Evolutionary conservation across 352 stramenopile genomes (phyloP).

Genomic region (Globisporangium okanoganense): DNA sequence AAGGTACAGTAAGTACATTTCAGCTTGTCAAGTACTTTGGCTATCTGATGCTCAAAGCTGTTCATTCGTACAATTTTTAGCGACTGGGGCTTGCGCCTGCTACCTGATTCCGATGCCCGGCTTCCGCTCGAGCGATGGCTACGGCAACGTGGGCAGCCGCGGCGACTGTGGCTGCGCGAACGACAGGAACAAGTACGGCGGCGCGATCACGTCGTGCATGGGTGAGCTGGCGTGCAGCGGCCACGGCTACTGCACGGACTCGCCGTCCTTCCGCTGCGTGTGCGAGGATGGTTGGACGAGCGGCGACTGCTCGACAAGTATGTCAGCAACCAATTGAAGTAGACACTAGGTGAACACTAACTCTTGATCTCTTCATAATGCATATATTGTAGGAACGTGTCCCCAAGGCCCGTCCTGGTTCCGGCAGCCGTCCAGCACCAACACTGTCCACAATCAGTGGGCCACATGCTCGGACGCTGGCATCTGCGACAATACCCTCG

Average conservation of each 20-base stretch:
- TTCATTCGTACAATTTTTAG: constrained; percentile 20
- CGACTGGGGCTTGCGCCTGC: constrained; percentile 44
- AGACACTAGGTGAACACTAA: background rate
- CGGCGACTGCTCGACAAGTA: constrained; percentile 66
- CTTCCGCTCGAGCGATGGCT: constrained; percentile 81
- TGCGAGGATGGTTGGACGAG: constrained; percentile 60
- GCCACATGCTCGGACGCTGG: constrained; percentile 59
- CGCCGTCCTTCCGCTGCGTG: constrained; percentile 49
- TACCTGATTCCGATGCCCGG: constrained; percentile 68
- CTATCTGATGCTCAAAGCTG: constrained; percentile 13
- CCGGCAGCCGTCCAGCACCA: constrained; percentile 30
- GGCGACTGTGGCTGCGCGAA: constrained; percentile 91
- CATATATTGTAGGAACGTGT: constrained; percentile 40
- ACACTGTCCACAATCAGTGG: constrained; percentile 50
- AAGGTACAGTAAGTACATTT: constrained; percentile 19
- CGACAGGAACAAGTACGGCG: constrained; percentile 72
- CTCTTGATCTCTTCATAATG: background rate
- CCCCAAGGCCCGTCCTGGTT: constrained; percentile 67
- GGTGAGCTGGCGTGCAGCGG: constrained; percentile 73
- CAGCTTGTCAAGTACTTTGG: constrained; percentile 11
- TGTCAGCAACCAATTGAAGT: background rate
- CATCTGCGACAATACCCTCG: constrained; percentile 44
- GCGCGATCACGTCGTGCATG: constrained; percentile 48
- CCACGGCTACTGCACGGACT: constrained; percentile 58
- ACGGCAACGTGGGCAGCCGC: constrained; percentile 79